Evolutionary conservation across 192 early-diverging fungal genomes (phyloP).

Genomic region (Cetraspora pellucida): DNA sequence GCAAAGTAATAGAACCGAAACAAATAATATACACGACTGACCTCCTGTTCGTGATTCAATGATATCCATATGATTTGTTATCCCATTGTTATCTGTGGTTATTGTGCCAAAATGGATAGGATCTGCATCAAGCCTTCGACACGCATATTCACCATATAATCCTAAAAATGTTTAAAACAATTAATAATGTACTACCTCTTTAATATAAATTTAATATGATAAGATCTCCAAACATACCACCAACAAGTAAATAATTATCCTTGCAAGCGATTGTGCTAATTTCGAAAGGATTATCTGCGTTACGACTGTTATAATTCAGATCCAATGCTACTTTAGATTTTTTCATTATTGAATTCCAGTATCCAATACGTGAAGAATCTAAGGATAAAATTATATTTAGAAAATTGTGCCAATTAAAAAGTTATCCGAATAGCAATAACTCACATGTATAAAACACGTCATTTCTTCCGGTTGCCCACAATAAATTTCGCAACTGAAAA

Average conservation of each 20-base stretch:
- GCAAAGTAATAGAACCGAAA: neutral
- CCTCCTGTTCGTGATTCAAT: slow-evolving; percentile 45
- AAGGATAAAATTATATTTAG: neutral
- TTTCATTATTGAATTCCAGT: slow-evolving; percentile 32
- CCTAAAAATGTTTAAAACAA: neutral
- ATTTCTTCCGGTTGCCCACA: slow-evolving; percentile 63
- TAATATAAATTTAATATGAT: neutral
- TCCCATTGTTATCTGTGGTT: slow-evolving; percentile 52
- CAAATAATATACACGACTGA: slow-evolving; percentile 2
- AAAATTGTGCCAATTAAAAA: neutral
- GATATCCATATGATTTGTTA: slow-evolving; percentile 68
- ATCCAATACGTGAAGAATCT: slow-evolving; percentile 18
- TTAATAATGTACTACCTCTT: neutral
- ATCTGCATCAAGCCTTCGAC: slow-evolving; percentile 34
- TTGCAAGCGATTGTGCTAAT: slow-evolving; percentile 57
- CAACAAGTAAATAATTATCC: slow-evolving; percentile 50
- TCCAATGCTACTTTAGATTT: slow-evolving; percentile 5
- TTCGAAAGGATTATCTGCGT: slow-evolving; percentile 32
- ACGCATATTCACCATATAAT: slow-evolving; percentile 51
- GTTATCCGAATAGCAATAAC: neutral
- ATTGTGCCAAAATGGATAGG: slow-evolving; percentile 39
- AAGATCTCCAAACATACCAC: slow-evolving; percentile 34
- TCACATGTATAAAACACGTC: slow-evolving; percentile 59
- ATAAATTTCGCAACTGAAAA: slow-evolving; percentile 66
- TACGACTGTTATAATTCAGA: neutral